A percentile compares a stretch with the other conserved stretches of the same genome.
Conservation (phyloP, 1,284 basidiomycete genomes). For the Marasmius oreades region DNA sequence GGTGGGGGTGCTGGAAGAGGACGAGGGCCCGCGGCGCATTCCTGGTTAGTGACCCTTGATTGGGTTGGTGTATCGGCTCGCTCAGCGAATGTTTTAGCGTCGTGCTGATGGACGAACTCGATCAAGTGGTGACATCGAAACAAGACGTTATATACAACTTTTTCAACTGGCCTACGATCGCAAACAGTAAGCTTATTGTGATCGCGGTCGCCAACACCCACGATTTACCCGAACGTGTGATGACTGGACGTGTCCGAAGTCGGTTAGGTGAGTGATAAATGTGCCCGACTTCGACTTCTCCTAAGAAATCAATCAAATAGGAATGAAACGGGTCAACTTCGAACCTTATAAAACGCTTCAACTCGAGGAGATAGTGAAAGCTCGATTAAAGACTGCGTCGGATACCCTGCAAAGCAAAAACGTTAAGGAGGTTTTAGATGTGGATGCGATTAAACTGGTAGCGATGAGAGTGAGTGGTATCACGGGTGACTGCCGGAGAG, state of each 20-base stretch:
- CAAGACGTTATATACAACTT: conserved; percentile 99
- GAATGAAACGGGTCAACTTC: conserved; percentile 96
- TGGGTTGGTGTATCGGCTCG: background rate
- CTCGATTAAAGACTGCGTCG: conserved; percentile 65
- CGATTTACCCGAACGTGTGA: conserved; percentile 93
- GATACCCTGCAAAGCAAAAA: conserved; percentile 39
- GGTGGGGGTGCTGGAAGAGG: conserved; percentile 41
- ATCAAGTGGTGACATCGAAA: conserved; percentile 92
- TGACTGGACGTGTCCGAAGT: conserved; percentile 90
- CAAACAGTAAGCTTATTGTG: conserved; percentile 85
- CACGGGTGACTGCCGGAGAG: conserved; percentile 91
- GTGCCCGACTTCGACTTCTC: background rate
- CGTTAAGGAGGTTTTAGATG: conserved; percentile 54
- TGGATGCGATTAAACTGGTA: conserved; percentile 86
- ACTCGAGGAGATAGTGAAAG: conserved; percentile 83
- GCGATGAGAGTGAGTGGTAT: conserved; percentile 91
- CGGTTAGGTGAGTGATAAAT: conserved; percentile 65
- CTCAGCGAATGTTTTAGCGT: conserved; percentile 52
- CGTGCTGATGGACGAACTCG: conserved; percentile 97
- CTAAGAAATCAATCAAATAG: conserved; percentile 33
- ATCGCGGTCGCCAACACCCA: conserved; percentile 98
- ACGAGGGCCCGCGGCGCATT: conserved; percentile 65
- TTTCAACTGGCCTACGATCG: conserved; percentile 97
- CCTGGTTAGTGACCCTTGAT: conserved; percentile 46
- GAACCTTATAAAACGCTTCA: conserved; percentile 84